Conservation (phyloP, 163 green algal species). For the Scenedesmus sp. region DNA sequence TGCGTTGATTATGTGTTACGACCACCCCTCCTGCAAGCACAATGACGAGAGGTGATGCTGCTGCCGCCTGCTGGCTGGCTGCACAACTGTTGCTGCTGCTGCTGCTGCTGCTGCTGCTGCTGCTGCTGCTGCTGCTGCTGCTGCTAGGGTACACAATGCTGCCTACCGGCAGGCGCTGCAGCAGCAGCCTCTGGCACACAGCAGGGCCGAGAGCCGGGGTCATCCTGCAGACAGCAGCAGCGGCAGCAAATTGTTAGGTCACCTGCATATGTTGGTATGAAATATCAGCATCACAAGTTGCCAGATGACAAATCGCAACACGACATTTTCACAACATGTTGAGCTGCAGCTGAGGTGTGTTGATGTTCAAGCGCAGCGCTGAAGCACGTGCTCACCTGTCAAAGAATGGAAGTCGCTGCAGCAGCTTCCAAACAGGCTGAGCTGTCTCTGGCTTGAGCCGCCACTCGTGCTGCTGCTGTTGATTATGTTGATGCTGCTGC, state of each 20-base stretch:
- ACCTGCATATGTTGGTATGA: too few relatives aligned
- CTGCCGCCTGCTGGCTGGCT: neutral
- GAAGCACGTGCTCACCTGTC: neutral
- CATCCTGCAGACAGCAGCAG: conserved; percentile 4
- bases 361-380: neutral
- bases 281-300: neutral
- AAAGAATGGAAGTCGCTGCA: neutral
- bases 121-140: neutral
- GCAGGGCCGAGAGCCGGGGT: neutral
- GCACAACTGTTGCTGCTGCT: neutral
- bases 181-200: neutral
- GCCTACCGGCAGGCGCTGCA: conserved; percentile 14
- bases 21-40: conserved; percentile 1
- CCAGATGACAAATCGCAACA: neutral
- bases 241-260: neutral
- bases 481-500: too few relatives aligned
- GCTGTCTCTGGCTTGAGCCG: neutral
- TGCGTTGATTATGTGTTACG: neutral
- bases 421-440: neutral
- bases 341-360: neutral
- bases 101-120: neutral
- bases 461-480: neutral
- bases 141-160: neutral
- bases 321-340: too few relatives aligned
- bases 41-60: neutral